Conservation (phyloP, 768 basidiomycete genomes). For the Tulasnella sp. region DNA sequence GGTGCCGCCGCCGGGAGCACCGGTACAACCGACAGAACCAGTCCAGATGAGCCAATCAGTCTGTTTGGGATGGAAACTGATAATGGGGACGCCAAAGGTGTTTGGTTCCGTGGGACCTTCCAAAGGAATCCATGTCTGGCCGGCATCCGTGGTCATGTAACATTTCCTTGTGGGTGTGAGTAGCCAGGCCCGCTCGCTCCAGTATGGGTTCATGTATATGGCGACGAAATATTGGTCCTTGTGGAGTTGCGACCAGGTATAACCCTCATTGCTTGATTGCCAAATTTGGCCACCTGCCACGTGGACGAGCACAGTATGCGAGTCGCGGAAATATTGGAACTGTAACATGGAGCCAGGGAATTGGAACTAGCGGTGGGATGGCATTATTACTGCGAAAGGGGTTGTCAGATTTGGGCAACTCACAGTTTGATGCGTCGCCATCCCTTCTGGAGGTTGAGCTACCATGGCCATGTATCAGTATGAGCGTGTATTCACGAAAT, state of each 20-base stretch:
- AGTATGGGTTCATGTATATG: slow-evolving; percentile 77
- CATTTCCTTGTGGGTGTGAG: slow-evolving; percentile 54
- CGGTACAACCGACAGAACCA: slow-evolving; percentile 54
- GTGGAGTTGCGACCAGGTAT: slow-evolving; percentile 65
- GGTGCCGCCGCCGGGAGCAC: slow-evolving; percentile 23
- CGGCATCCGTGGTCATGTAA: slow-evolving; percentile 76
- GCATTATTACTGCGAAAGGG: not conserved
- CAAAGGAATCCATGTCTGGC: slow-evolving; percentile 50
- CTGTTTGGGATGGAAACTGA: slow-evolving; percentile 73
- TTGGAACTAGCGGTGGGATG: slow-evolving; percentile 37
- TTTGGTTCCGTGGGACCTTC: slow-evolving; percentile 63
- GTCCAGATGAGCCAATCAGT: slow-evolving; percentile 85
- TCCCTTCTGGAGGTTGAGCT: slow-evolving; percentile 74
- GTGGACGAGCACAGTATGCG: slow-evolving; percentile 75
- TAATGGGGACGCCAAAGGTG: slow-evolving; percentile 54
- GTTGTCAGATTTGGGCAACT: slow-evolving; percentile 22
- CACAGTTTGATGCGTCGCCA: slow-evolving; percentile 63
- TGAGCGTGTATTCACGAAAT: not conserved
- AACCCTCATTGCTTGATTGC: slow-evolving; percentile 94
- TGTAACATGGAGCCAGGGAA: slow-evolving; percentile 58
- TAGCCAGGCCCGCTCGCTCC: slow-evolving; percentile 75
- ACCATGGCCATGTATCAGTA: not conserved
- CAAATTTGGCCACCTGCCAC: slow-evolving; percentile 66
- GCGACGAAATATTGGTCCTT: slow-evolving; percentile 56
- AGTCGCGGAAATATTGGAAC: slow-evolving; percentile 74